A percentile compares a stretch with the other conserved stretches of the same genome.
Conservation (phyloP, 2,329 filamentous ascomycete genomes). For the Pseudogymnoascus sp. region DNA sequence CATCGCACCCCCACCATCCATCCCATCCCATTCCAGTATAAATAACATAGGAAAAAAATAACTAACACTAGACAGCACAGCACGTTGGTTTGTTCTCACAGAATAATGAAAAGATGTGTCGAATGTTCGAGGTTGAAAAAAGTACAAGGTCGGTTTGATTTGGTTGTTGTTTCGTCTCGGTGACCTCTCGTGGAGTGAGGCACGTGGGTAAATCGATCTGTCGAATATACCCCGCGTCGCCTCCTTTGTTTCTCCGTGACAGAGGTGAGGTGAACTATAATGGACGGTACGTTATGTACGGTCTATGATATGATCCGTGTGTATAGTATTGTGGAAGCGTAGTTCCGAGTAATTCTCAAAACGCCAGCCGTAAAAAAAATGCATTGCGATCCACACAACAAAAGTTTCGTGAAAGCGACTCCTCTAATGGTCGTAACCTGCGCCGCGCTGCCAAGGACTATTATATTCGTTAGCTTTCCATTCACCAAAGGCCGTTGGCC, state of each 20-base stretch:
- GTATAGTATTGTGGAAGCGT: not conserved
- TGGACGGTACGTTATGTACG: not conserved
- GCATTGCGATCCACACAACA: conserved; percentile 1
- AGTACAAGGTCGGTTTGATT: not conserved
- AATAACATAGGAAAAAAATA: not conserved
- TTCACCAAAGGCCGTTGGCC: not conserved
- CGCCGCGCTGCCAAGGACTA: conserved; percentile 52
- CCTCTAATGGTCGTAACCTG: conserved; percentile 46
- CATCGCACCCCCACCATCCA: not conserved
- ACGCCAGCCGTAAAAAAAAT: not conserved
- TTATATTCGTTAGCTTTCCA: conserved; percentile 23
- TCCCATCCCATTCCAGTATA: not conserved
- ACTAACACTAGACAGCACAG: not conserved
- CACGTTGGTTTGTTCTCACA: not conserved
- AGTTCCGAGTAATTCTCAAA: not conserved
- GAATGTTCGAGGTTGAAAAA: not conserved
- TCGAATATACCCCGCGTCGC: not conserved
- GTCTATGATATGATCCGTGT: not conserved
- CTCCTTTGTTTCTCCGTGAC: no score
- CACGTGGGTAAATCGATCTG: not conserved
- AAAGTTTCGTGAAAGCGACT: not conserved
- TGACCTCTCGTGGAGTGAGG: not conserved
- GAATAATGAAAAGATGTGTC: not conserved
- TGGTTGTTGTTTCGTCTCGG: not conserved
- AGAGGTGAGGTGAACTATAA: not conserved